Percentiles rank a stretch among this genome's conserved stretches.
Conservation (phyloP, 345 rosid species). For the Salix viminalis region DNA sequence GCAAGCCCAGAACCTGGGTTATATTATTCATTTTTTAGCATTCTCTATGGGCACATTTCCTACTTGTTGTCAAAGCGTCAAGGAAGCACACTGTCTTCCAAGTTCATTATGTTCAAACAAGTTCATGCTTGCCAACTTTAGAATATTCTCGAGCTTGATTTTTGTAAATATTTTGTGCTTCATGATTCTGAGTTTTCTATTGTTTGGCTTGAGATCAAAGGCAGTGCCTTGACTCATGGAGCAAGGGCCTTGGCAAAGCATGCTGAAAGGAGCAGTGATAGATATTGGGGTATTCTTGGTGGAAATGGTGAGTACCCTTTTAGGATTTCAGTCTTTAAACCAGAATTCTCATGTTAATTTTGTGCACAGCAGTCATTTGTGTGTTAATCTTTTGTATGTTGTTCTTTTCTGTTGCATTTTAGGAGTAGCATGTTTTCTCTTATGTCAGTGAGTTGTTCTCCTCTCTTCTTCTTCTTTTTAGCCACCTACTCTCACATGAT, state of each 20-base stretch:
- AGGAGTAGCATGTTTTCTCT: background rate
- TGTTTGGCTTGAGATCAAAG: slow-evolving; percentile 45
- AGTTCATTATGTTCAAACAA: background rate
- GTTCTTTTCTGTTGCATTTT: background rate
- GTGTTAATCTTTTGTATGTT: background rate
- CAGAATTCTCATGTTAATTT: background rate
- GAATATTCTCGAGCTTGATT: background rate
- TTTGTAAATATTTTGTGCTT: background rate
- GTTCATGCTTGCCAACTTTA: background rate
- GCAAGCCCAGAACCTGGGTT: background rate
- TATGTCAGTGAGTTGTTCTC: background rate
- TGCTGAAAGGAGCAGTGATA: slow-evolving; percentile 44
- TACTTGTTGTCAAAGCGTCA: background rate
- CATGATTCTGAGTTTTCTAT: slow-evolving; percentile 1
- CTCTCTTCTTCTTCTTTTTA: background rate
- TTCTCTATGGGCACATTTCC: background rate
- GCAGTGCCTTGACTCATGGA: slow-evolving; percentile 62
- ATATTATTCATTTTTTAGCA: background rate
- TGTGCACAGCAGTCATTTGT: background rate
- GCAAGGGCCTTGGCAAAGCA: slow-evolving; percentile 86
- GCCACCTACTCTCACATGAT: background rate
- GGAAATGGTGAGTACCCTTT: slow-evolving; percentile 55
- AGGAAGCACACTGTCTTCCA: background rate
- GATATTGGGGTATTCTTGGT: slow-evolving; percentile 56
- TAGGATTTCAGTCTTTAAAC: background rate